These are phyloP conservation scores for Termitomyces sp. DNA, from an alignment of 768 basidiomycete genomes.

Conservation along the genomic window DNA sequence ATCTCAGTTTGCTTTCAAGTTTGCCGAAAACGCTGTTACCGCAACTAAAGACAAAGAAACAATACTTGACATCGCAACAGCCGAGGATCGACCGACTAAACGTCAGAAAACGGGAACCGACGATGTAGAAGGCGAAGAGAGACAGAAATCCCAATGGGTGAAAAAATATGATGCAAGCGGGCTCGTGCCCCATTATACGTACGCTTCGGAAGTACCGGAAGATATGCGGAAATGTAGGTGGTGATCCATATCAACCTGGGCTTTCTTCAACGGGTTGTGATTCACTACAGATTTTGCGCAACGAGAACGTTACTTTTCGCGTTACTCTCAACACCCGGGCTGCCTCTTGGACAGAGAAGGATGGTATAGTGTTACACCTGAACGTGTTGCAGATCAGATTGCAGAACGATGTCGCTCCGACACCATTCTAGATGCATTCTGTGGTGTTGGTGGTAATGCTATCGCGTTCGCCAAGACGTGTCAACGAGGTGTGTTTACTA, in stretches of 20 bases:
- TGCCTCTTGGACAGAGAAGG: constrained; percentile 92
- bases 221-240: constrained; percentile 81
- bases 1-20: constrained; percentile 38
- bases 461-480: constrained; percentile 97
- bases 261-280: not conserved
- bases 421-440: constrained; percentile 90
- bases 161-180: constrained; percentile 64
- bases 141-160: constrained; percentile 23
- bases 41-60: not conserved
- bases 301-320: constrained; percentile 75
- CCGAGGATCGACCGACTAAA: constrained; percentile 28
- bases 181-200: constrained; percentile 68
- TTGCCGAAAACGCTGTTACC: not conserved
- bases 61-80: no score
- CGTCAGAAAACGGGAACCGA: constrained; percentile 25
- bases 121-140: constrained; percentile 15
- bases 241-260: not conserved
- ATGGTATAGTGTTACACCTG: constrained; percentile 98
- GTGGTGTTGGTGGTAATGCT: constrained; percentile 96
- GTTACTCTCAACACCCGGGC: constrained; percentile 65
- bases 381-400: constrained; percentile 87
- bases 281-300: constrained; percentile 74
- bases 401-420: constrained; percentile 88
- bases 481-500: constrained; percentile 68
- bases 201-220: constrained; percentile 65